Percentiles rank a stretch among this genome's conserved stretches.
These are phyloP conservation scores for Psidium guajava DNA, from an alignment of 345 rosid species.

Conservation along the genomic window DNA sequence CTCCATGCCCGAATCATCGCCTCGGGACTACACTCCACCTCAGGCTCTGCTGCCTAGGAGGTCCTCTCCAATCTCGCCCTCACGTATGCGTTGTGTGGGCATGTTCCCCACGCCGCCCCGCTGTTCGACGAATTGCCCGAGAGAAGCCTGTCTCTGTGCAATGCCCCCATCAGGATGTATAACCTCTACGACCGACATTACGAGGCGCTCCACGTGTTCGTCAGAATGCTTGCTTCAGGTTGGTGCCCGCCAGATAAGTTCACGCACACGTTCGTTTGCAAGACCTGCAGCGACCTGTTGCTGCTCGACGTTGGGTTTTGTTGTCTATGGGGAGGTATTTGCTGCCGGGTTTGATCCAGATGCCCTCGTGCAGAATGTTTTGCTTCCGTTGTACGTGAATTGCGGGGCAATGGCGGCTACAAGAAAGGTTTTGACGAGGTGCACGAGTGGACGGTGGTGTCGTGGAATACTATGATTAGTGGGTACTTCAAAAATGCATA, in stretches of 20 bases:
- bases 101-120: constrained; percentile 23
- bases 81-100: not conserved
- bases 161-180: constrained; percentile 35
- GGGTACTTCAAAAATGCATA: constrained; percentile 39
- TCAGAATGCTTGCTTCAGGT: constrained; percentile 9
- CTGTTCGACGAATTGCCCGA: constrained; percentile 47
- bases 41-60: not conserved
- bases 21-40: not conserved
- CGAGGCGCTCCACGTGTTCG: constrained; percentile 20
- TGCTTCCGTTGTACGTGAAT: constrained; percentile 37
- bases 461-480: constrained; percentile 54
- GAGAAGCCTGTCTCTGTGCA: constrained; percentile 32
- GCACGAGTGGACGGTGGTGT: constrained; percentile 30
- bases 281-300: constrained; percentile 35
- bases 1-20: constrained; percentile 5
- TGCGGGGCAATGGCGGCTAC: constrained; percentile 30
- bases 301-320: constrained; percentile 26
- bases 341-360: constrained; percentile 19
- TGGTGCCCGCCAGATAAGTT: constrained; percentile 25
- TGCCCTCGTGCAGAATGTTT: constrained; percentile 32
- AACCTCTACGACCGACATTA: constrained; percentile 19
- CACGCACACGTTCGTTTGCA: constrained; percentile 30
- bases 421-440: constrained; percentile 27
- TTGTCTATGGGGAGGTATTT: constrained; percentile 31
- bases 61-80: constrained; percentile 11